phyloP scores from a whole-genome alignment of 805 yeast genomes.

The Lipomyces chichibuensis region DNA sequence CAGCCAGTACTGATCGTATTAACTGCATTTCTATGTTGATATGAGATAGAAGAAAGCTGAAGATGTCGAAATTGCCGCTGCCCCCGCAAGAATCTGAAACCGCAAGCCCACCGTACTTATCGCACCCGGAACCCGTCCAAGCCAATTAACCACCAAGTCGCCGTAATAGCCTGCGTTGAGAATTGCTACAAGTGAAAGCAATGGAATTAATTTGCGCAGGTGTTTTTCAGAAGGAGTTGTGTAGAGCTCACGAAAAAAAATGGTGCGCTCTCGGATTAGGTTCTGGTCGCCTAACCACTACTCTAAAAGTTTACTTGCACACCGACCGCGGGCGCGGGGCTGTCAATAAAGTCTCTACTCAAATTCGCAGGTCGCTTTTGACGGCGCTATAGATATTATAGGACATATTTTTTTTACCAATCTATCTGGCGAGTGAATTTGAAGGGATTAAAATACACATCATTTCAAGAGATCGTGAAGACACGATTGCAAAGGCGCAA shows the following conservation, averaged over 20 bases:
- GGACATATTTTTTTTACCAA: background rate
- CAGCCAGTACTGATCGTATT: background rate
- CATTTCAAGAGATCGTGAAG: background rate
- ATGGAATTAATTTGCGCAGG: background rate
- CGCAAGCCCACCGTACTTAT: background rate
- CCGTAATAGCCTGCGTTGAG: background rate
- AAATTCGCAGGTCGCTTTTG: background rate
- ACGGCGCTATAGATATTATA: background rate
- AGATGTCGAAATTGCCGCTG: background rate
- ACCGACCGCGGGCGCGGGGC: no score
- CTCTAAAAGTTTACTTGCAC: no score
- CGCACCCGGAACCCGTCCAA: background rate
- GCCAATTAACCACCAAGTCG: background rate
- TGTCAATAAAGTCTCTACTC: background rate
- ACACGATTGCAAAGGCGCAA: background rate
- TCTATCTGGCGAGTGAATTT: background rate
- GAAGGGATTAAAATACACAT: background rate
- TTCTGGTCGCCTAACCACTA: no score
- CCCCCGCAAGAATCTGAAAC: background rate
- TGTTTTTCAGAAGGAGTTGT: background rate
- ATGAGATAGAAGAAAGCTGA: background rate
- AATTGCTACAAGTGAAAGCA: background rate
- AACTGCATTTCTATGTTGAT: background rate
- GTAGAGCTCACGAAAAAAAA: no score
- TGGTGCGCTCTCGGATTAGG: no score